phyloP scores from a whole-genome alignment of 2,329 filamentous ascomycete species.

The Fusarium luffae region DNA sequence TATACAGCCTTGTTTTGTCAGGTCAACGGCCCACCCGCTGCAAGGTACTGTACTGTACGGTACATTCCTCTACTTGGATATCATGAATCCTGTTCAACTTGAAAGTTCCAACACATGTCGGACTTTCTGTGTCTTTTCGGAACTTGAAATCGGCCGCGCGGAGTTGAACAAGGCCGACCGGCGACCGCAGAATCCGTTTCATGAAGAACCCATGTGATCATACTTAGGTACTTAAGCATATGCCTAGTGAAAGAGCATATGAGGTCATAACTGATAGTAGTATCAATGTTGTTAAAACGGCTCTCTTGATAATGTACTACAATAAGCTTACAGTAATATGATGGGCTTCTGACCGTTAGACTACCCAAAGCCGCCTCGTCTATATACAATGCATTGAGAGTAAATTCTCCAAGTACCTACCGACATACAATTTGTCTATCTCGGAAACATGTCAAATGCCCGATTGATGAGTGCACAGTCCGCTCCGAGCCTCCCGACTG shows the following conservation, averaged over 20 bases:
- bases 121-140: not conserved
- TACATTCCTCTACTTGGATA: not conserved
- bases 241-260: slow-evolving; percentile 4
- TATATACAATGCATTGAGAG: not conserved
- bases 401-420: not conserved
- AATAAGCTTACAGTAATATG: not conserved
- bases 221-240: not conserved
- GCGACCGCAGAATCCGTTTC: slow-evolving; percentile 13
- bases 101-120: not conserved
- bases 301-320: not conserved
- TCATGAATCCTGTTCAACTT: not conserved
- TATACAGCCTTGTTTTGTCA: not conserved
- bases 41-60: not conserved
- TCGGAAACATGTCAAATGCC: not conserved
- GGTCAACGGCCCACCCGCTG: not conserved
- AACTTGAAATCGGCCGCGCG: slow-evolving; percentile 4
- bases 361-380: not conserved
- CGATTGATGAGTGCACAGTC: not conserved
- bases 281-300: not conserved
- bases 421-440: not conserved
- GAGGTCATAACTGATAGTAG: slow-evolving; percentile 20
- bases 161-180: slow-evolving; percentile 3
- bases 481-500: slow-evolving; percentile 16
- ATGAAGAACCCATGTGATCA: not conserved
- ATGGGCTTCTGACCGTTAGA: not conserved